These are phyloP conservation scores for Skeletonema costatum DNA, from an alignment of 108 stramenopile genomes.

Conservation along the genomic window DNA sequence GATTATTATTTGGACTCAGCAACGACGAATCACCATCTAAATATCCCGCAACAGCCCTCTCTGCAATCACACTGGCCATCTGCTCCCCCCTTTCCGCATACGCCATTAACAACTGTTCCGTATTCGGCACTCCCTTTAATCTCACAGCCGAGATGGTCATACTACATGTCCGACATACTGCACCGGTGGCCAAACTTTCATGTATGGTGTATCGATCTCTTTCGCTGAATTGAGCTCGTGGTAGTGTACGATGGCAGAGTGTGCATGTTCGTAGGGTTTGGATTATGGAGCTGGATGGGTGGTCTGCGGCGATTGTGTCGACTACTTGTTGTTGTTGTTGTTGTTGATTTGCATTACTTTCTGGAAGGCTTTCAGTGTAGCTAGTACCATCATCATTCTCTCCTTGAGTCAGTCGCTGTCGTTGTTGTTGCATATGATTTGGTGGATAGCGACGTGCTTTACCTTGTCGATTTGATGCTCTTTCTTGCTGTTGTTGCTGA, in stretches of 20 bases:
- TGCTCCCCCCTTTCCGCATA: conserved; percentile 3
- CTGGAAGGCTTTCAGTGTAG: background rate
- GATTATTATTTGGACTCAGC: background rate
- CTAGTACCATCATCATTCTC: background rate
- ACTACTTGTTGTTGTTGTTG: background rate
- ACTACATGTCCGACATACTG: conserved; percentile 43
- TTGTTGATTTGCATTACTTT: background rate
- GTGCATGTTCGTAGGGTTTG: conserved; percentile 36
- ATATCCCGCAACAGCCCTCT: background rate
- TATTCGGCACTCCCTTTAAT: conserved; percentile 4
- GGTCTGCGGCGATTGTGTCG: conserved; percentile 12
- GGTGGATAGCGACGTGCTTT: background rate
- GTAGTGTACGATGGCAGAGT: conserved; percentile 39
- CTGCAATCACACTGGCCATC: background rate
- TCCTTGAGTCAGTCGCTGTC: background rate
- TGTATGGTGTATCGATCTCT: conserved; percentile 27
- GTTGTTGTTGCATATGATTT: background rate
- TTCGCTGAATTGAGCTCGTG: conserved; percentile 33
- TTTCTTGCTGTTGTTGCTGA: background rate
- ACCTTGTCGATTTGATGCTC: background rate
- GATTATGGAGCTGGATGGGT: conserved; percentile 32
- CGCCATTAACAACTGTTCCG: conserved; percentile 9
- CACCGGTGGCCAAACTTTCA: conserved; percentile 19
- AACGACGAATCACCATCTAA: background rate
- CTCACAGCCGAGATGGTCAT: conserved; percentile 41